Base-by-base conservation (phyloP, 768 basidiomycete species). In the Myochromella boudieri region DNA sequence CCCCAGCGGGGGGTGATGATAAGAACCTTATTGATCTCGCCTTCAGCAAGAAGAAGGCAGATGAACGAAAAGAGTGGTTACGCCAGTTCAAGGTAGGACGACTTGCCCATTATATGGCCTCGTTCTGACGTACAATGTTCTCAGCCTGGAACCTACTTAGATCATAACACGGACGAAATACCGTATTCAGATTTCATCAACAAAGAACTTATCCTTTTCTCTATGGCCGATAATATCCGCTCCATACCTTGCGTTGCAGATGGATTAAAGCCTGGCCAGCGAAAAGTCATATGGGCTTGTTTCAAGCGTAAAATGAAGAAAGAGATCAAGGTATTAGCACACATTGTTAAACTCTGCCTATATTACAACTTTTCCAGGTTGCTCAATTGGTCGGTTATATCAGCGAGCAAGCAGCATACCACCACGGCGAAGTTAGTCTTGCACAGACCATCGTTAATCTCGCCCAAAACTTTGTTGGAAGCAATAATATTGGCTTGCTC, bases 31-130 rank as follows among this genome's bases (percentile, higher is more conserved):
- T 99, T 50, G 97, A 99, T 31, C 84, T 99, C 46, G 97, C 97
- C 0, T 99, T 99, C 76, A 97, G 92, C 74, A 99, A 98, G 81
- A 98, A 97, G 77, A 97, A 95, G 62, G 91, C 94, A 0, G 97
- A 99, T 49, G 94, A 97, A 2, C 85, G 97, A 42, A 98, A 99
- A 65, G 97, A 99, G 47, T 99, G 97, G 97, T 71, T 99, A 10
- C 80, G 97, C 18, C 85, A 91, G 51, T 95, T 93, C 71, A 92
- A 81, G 75, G 93, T 87, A 57, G 46, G 69, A 44, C 37, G 4
- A 32, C 26, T 26, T 8, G 37, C 17, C 6, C 32, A 4, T n/a
- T 42, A 32, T 14, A 28, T 38, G 47, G 27, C 49, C n/a, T 33
- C n/a, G 15, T 42, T 45, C 39, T 29, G 42, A 54, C 7, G 51